These are phyloP conservation scores for Aspergillus incahuasiensis DNA, from an alignment of 495 filamentous ascomycete genomes.

Conservation along the genomic window DNA sequence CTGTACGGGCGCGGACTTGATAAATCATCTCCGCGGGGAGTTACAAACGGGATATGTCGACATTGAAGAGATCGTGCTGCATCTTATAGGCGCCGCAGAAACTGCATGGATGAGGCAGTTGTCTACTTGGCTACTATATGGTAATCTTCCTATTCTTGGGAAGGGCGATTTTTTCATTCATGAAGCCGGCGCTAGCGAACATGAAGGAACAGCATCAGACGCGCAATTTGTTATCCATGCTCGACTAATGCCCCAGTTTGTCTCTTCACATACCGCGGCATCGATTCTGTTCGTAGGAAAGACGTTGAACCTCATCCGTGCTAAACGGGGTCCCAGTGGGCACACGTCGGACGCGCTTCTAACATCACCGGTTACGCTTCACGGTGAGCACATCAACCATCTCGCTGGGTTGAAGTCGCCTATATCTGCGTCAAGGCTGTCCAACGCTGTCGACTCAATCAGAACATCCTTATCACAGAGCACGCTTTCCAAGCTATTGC, in stretches of 20 bases:
- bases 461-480: slow-evolving; percentile 76
- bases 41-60: slow-evolving; percentile 85
- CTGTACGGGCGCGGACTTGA: slow-evolving; percentile 63
- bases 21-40: slow-evolving; percentile 68
- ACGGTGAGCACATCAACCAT: slow-evolving; percentile 66
- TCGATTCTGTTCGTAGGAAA: slow-evolving; percentile 90
- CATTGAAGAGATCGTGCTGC: slow-evolving; percentile 67
- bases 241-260: slow-evolving; percentile 69
- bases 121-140: slow-evolving; percentile 85
- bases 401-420: slow-evolving; percentile 70
- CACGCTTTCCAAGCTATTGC: slow-evolving; percentile 73
- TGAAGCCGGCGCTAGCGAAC: slow-evolving; percentile 32
- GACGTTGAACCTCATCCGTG: slow-evolving; percentile 75
- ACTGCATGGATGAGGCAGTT: slow-evolving; percentile 86
- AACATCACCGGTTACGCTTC: slow-evolving; percentile 56
- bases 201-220: slow-evolving; percentile 22
- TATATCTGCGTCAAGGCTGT: slow-evolving; percentile 63
- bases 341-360: slow-evolving; percentile 33
- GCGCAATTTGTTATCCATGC: slow-evolving; percentile 52
- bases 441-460: slow-evolving; percentile 67
- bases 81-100: slow-evolving; percentile 74
- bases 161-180: slow-evolving; percentile 78
- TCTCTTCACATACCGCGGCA: slow-evolving; percentile 64
- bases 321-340: slow-evolving; percentile 36
- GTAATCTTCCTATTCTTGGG: slow-evolving; percentile 69